Base-by-base conservation (phyloP, 2,329 filamentous ascomycete species). In the Escovopsis sp. region DNA sequence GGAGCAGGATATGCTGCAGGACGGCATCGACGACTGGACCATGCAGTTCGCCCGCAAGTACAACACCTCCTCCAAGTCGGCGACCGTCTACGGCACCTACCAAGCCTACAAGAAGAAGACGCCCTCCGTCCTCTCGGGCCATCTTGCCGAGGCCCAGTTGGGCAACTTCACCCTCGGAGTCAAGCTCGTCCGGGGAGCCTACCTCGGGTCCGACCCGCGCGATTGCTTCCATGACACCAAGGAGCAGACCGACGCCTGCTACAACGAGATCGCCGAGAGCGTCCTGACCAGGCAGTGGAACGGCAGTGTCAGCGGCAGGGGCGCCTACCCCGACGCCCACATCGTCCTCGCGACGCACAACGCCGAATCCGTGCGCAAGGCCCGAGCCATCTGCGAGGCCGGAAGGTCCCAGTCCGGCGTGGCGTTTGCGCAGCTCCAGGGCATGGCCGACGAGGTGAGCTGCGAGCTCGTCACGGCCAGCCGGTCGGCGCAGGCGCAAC, bases 371-470 rank as follows among this genome's bases (percentile, higher is more conserved):
- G 80, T 94, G 8, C 64, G 68, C 23, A 67, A 64, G 39, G 73
- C 73, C 12, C 70, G 71, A 23, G 64, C 62, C 11, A 60, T 80
- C 26, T 65, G 73, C 44, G 68, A 69, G 50, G 59, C 54, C 6
- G 65, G 65, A 11, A 55, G 53, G 8, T 63, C 64, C 47, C 61
- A 61, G 54, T 62, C 60, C 0, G 56, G 58, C 23, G 54, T 66
- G 36, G 59, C 61, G 0, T 68, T 65, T 38, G 67, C 83, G 3
- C 88, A 95, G 64, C 73, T 95, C 1, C 83, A 89, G 66, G 88
- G 89, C 35, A 96, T 96, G 89, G 89, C 89, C 2, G 89, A 96
- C 52, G 88, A 95, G 57, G 78, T 96, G 41, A 86, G 81, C 58
- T 80, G 75, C 56, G 74, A 77, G 56, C 62, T 80, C 12, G 59